Conservation (phyloP, 1,139 yeast species). For the Candida tetrigidarum region DNA sequence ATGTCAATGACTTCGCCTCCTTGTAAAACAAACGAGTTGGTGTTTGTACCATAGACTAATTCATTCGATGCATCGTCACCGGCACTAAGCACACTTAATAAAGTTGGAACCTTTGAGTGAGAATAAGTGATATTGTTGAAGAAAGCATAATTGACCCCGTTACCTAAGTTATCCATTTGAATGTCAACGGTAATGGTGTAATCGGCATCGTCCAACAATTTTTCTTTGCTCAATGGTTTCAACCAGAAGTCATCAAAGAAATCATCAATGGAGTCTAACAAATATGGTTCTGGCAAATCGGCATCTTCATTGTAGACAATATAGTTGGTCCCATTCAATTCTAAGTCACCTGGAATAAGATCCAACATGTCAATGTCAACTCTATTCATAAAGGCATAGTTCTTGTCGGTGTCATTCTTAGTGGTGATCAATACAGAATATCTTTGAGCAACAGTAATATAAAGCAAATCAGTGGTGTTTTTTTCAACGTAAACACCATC, state of each 20-base stretch:
- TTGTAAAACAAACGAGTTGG: slow-evolving; percentile 63
- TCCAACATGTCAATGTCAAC: slow-evolving; percentile 73
- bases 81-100: slow-evolving; percentile 58
- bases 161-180: slow-evolving; percentile 68
- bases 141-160: slow-evolving; percentile 77
- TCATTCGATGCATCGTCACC: slow-evolving; percentile 50
- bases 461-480: slow-evolving; percentile 56
- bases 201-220: slow-evolving; percentile 60
- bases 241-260: slow-evolving; percentile 61
- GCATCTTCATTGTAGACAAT: slow-evolving; percentile 49
- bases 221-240: slow-evolving; percentile 44
- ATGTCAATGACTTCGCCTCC: slow-evolving; percentile 70
- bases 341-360: slow-evolving; percentile 55
- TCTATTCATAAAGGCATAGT: slow-evolving; percentile 65
- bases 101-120: slow-evolving; percentile 68
- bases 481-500: slow-evolving; percentile 74
- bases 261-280: slow-evolving; percentile 26
- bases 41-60: slow-evolving; percentile 68
- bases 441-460: slow-evolving; percentile 75
- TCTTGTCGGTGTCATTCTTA: slow-evolving; percentile 45
- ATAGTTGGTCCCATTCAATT: slow-evolving; percentile 57
- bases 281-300: slow-evolving; percentile 27
- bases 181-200: slow-evolving; percentile 60
- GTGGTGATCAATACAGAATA: slow-evolving; percentile 64
- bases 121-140: slow-evolving; percentile 69